These are phyloP conservation scores for Leucocoprinus leucothites DNA, from an alignment of 768 basidiomycete genomes.

Conservation along the genomic window DNA sequence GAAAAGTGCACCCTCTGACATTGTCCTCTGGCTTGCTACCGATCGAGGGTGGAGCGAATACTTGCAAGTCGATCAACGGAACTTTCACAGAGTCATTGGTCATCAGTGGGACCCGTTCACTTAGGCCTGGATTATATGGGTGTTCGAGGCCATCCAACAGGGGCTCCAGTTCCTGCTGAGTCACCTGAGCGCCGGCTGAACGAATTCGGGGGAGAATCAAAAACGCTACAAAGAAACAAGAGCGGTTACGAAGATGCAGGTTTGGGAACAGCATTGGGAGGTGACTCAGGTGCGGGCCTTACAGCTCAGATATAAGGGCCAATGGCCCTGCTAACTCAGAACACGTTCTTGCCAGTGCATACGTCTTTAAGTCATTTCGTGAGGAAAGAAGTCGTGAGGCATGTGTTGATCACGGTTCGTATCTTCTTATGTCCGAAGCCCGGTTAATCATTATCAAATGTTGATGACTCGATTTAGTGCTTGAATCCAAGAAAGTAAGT, in stretches of 20 bases:
- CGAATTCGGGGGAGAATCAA: too few species aligned
- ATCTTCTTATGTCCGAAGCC: neutral
- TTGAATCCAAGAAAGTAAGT: too few species aligned
- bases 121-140: neutral
- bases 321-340: neutral
- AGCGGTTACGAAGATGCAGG: too few species aligned
- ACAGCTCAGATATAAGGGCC: too few species aligned
- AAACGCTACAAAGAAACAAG: too few species aligned
- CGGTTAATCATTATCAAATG: too few species aligned
- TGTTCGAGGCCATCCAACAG: neutral
- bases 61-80: constrained; percentile 27
- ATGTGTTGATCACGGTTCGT: neutral
- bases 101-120: constrained; percentile 19
- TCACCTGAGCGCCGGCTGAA: neutral
- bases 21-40: too few species aligned
- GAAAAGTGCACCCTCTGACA: constrained; percentile 19
- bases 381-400: neutral
- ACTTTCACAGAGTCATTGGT: constrained; percentile 16
- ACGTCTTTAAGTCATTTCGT: neutral
- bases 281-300: too few species aligned
- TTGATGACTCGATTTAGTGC: too few species aligned
- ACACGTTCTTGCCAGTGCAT: neutral
- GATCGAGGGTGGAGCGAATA: constrained; percentile 24
- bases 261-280: too few species aligned
- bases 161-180: neutral